Evolutionary conservation across 306 rosid genomes (phyloP), one percentile per base, ranked within the genome.

Genomic region (Cotoneaster glaucophyllus): DNA sequence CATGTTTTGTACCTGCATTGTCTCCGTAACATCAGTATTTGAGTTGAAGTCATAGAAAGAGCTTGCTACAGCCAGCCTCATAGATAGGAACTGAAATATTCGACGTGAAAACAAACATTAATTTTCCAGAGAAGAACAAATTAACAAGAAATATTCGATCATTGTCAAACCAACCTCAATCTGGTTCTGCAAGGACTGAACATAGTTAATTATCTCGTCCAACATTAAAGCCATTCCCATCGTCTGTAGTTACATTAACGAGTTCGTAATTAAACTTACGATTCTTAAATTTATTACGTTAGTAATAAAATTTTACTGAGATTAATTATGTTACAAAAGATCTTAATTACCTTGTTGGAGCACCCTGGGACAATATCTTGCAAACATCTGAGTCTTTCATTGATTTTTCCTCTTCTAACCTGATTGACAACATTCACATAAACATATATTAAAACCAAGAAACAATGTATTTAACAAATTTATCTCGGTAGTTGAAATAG

Each of bases 191-290:
- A 95, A 86, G 82, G 99, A 95, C 63, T 92, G 99, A 34, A 95
- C 97, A 85, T 95, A 95, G 81, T 92, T 95, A 74, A 95, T 95
- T 84, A 95, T 95, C 86, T 92, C 99, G 43, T 92, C 99, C 85
- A 95, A 86, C 99, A 95, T 95, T 18, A 92, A 98, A 12, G 98
- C 92, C 99, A 92, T 95, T 3, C 99, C 97, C 99, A 90, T 92
- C 65, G 91, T 87, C 99, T 95, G 96, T 70, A 84, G 82, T 77
- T 41, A 74, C 88, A 81, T 43, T 24, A 29, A 63, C 53, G 2
- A 14, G 74, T 71, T 43, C 21, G 1, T 15, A 17, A 50, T 15
- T 50, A 50, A 6, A 15, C 54, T 1, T 50, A 17, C 2, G 1
- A 18, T 50, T 50, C 54, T 50, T 50, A 18, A 17, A 17, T 17